Percentiles rank a stretch among this genome's conserved stretches.
phyloP scores from a whole-genome alignment of 2,329 filamentous ascomycete genomes.

The Exophiala sideris region DNA sequence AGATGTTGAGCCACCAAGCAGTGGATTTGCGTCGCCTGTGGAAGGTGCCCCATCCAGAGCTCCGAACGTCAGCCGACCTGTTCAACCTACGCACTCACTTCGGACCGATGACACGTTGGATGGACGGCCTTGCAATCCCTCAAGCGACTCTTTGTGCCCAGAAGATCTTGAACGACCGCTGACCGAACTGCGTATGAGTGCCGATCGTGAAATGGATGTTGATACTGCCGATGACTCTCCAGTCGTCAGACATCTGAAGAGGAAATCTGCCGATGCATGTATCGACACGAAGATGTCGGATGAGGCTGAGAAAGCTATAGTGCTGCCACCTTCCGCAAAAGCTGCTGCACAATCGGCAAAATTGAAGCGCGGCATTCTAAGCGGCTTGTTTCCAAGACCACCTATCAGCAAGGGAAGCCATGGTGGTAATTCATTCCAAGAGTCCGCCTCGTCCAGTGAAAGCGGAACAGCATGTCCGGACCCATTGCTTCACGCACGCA shows the following conservation, averaged over 20 bases:
- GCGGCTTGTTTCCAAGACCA: slow-evolving; percentile 15
- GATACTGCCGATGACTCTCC: slow-evolving; percentile 22
- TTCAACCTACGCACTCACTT: not conserved
- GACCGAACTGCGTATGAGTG: slow-evolving; percentile 15
- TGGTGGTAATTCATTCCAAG: not conserved
- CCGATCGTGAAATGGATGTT: slow-evolving; percentile 16
- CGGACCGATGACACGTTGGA: not conserved
- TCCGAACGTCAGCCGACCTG: not conserved
- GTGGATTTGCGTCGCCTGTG: slow-evolving; percentile 26
- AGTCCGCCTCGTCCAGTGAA: slow-evolving; percentile 1
- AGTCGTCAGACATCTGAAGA: slow-evolving; percentile 16
- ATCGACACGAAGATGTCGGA: not conserved
- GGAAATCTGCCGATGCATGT: slow-evolving; percentile 7
- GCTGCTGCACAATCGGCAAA: slow-evolving; percentile 29
- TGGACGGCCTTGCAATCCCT: not conserved
- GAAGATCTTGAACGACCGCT: slow-evolving; percentile 24
- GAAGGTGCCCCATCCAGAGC: not conserved
- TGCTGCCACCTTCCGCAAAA: slow-evolving; percentile 23
- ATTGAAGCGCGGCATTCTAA: slow-evolving; percentile 24
- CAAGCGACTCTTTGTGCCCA: slow-evolving; percentile 1
- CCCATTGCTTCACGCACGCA: slow-evolving; percentile 18
- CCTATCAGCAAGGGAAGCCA: slow-evolving; percentile 9
- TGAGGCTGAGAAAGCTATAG: slow-evolving; percentile 11
- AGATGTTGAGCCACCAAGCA: slow-evolving; percentile 26
- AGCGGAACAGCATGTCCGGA: slow-evolving; percentile 18